phyloP scores from a whole-genome alignment of 352 stramenopile genomes.

The Pythium vanterpoolii region DNA sequence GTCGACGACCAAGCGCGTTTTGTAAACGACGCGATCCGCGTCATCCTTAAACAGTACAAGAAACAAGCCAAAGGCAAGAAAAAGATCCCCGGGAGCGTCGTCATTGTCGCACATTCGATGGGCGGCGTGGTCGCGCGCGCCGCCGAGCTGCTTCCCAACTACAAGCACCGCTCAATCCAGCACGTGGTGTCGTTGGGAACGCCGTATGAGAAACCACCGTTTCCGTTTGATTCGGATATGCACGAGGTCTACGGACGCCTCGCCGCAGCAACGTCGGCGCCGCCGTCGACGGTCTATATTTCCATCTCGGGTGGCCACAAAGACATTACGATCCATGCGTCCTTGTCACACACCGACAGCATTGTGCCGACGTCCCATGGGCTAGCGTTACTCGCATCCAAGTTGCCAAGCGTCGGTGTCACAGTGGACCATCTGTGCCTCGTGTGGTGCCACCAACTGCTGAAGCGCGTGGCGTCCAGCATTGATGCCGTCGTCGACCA shows the following conservation, averaged over 20 bases:
- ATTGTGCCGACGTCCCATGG: constrained; percentile 28
- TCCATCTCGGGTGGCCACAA: constrained; percentile 82
- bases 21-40: constrained; percentile 66
- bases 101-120: constrained; percentile 86
- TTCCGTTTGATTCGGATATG: constrained; percentile 67
- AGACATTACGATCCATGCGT: constrained; percentile 69
- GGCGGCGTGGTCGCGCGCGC: constrained; percentile 67
- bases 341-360: constrained; percentile 34
- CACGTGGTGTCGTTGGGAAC: constrained; percentile 72
- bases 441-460: constrained; percentile 82
- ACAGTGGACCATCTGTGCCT: constrained; percentile 81
- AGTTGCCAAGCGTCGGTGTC: constrained; percentile 56
- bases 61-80: constrained; percentile 33
- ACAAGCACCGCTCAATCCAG: constrained; percentile 69
- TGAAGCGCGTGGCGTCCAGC: constrained; percentile 58
- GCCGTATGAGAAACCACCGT: constrained; percentile 51
- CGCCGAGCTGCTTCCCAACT: constrained; percentile 67
- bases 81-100: constrained; percentile 45
- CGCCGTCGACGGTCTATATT: constrained; percentile 42
- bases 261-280: not conserved
- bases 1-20: constrained; percentile 68
- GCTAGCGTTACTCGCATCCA: constrained; percentile 49
- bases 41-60: constrained; percentile 75
- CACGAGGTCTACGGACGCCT: constrained; percentile 51
- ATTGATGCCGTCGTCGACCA: constrained; percentile 61